A percentile compares a stretch with the other conserved stretches of the same genome.
Evolutionary conservation across 2,329 filamentous ascomycete species (phyloP).

Genomic region (Sclerotinia subarctica): DNA sequence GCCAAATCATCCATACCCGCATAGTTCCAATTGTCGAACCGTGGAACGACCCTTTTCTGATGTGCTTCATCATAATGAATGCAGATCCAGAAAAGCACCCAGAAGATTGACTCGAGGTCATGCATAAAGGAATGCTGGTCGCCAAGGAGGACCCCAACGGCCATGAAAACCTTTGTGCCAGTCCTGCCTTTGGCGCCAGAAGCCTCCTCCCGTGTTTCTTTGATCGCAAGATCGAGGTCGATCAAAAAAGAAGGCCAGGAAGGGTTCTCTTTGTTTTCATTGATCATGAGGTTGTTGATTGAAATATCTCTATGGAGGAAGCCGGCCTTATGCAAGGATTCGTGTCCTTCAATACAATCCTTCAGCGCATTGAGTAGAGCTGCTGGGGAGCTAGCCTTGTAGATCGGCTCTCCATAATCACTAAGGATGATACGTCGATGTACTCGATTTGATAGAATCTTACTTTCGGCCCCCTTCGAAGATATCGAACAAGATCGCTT

Average conservation of each 20-base stretch:
- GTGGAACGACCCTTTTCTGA: neutral
- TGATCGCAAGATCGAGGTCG: conserved; percentile 41
- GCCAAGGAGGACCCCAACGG: conserved; percentile 38
- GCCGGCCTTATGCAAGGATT: no score
- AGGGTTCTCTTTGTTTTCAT: conserved; percentile 19
- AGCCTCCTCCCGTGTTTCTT: conserved; percentile 14
- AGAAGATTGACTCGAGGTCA: conserved; percentile 40
- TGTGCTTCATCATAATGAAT: conserved; percentile 16
- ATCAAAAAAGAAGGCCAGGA: conserved; percentile 38
- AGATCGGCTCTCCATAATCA: conserved; percentile 45
- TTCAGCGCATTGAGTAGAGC: no score
- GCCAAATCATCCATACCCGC: no score
- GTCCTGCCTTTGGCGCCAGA: conserved; percentile 33
- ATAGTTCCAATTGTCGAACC: neutral
- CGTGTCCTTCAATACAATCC: no score
- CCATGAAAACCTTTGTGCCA: conserved; percentile 41
- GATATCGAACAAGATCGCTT: neutral
- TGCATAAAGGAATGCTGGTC: conserved; percentile 39
- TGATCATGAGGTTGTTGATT: no score
- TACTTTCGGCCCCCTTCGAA: neutral
- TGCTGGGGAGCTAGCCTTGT: conserved; percentile 41
- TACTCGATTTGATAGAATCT: conserved; percentile 38
- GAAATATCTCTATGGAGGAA: no score
- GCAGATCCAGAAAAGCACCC: conserved; percentile 17
- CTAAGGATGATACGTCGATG: conserved; percentile 43